Conservation (phyloP, 2,329 filamentous ascomycete genomes). For the Clarireedia homoeocarpa region DNA sequence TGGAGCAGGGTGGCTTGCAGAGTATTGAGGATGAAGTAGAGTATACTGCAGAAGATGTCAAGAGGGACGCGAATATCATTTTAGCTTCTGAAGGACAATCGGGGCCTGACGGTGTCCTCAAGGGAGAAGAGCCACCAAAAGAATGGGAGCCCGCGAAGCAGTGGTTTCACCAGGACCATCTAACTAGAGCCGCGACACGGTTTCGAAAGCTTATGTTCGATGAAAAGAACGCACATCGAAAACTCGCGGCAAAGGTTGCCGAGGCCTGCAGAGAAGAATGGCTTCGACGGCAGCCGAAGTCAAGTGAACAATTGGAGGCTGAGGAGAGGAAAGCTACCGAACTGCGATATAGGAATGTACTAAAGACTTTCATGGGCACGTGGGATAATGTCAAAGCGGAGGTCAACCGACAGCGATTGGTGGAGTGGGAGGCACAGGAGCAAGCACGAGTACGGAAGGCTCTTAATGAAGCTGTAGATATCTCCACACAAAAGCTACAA, state of each 20-base stretch:
- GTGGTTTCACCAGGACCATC: constrained; percentile 82
- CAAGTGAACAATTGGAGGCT: constrained; percentile 70
- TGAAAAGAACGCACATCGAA: constrained; percentile 71
- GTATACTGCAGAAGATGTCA: constrained; percentile 54
- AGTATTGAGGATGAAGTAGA: constrained; percentile 46
- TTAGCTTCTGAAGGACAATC: constrained; percentile 64
- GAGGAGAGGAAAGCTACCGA: constrained; percentile 65
- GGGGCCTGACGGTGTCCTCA: constrained; percentile 68
- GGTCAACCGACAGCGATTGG: constrained; percentile 51
- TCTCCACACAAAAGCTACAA: constrained; percentile 61
- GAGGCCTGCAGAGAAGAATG: constrained; percentile 71
- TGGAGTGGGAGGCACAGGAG: constrained; percentile 58
- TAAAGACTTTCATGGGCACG: constrained; percentile 46
- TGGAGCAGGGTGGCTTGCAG: constrained; percentile 50
- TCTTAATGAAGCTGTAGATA: constrained; percentile 64
- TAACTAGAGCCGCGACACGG: constrained; percentile 69
- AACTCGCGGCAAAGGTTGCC: constrained; percentile 71
- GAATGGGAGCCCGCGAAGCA: constrained; percentile 68
- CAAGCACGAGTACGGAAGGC: constrained; percentile 58
- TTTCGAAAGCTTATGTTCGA: constrained; percentile 73
- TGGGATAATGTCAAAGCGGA: constrained; percentile 59
- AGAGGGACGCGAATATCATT: constrained; percentile 62
- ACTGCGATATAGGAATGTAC: constrained; percentile 62
- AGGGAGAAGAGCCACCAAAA: constrained; percentile 63
- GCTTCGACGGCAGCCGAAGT: constrained; percentile 65